These are phyloP conservation scores for Magnolia changhungtana DNA, from an alignment of 164 flowering plant species.

Conservation along the genomic window DNA sequence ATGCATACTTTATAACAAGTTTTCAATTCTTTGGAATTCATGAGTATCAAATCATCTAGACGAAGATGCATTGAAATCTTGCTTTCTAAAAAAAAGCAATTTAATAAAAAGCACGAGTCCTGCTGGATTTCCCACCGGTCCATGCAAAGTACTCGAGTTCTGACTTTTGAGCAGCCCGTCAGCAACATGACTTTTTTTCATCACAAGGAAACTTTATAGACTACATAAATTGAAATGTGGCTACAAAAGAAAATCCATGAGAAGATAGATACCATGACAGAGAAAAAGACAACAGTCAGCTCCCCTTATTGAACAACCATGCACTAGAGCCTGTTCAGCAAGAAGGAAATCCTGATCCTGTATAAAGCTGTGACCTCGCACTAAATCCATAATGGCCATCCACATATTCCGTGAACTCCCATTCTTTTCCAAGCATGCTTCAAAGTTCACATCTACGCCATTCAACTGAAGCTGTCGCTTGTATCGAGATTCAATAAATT, in stretches of 20 bases:
- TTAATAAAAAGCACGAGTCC: too few species aligned
- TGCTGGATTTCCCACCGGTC: too few species aligned
- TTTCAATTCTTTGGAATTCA: too few species aligned
- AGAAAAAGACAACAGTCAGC: constrained; percentile 61
- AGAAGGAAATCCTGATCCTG: constrained; percentile 41
- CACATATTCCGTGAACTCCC: constrained; percentile 41
- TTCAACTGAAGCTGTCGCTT: constrained; percentile 28
- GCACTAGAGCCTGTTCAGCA: constrained; percentile 61
- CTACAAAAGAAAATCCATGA: background rate
- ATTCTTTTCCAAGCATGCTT: constrained; percentile 41
- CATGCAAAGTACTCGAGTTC: too few species aligned
- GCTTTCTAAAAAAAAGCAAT: too few species aligned
- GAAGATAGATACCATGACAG: constrained; percentile 63
- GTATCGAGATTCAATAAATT: constrained; percentile 44
- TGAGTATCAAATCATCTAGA: too few species aligned
- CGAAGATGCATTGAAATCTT: too few species aligned
- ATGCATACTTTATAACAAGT: too few species aligned
- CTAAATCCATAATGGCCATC: constrained; percentile 54
- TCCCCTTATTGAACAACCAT: constrained; percentile 49
- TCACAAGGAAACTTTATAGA: too few species aligned
- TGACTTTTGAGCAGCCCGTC: too few species aligned
- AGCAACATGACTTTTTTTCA: too few species aligned
- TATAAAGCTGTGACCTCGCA: constrained; percentile 46
- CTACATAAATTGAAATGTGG: too few species aligned
- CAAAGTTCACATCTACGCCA: constrained; percentile 31